Evolutionary conservation across 2,329 filamentous ascomycete species (phyloP).

Genomic region (Hymenoscyphus linearis): DNA sequence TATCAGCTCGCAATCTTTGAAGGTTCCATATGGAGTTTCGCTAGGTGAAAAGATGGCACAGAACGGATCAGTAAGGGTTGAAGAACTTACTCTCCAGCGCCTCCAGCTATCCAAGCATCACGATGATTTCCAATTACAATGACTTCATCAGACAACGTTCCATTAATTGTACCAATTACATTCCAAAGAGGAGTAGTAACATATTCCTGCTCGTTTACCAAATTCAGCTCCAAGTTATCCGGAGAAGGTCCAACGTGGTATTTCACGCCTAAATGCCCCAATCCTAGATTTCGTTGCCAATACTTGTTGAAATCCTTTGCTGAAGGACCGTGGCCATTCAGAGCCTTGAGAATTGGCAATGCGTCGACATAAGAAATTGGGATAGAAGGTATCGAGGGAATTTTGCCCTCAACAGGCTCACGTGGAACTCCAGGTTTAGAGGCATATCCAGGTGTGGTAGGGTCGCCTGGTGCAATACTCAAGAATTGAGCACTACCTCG

Average conservation of each 20-base stretch:
- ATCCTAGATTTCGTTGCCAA: conserved; percentile 56
- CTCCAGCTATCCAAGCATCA: conserved; percentile 85
- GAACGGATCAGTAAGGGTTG: neutral
- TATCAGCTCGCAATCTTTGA: neutral
- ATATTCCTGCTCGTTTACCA: conserved; percentile 76
- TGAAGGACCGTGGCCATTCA: conserved; percentile 83
- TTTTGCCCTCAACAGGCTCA: conserved; percentile 61
- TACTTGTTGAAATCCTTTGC: conserved; percentile 67
- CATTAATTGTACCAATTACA: conserved; percentile 88
- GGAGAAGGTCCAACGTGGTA: conserved; percentile 68
- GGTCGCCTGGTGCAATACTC: conserved; percentile 65
- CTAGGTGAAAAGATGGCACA: neutral
- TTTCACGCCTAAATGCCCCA: conserved; percentile 60
- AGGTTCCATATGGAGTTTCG: neutral
- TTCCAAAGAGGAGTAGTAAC: conserved; percentile 82
- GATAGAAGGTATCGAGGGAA: conserved; percentile 81
- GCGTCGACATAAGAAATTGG: conserved; percentile 87
- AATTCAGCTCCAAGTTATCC: conserved; percentile 62
- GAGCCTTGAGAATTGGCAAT: conserved; percentile 77
- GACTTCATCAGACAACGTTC: conserved; percentile 80
- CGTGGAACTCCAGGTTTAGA: conserved; percentile 85
- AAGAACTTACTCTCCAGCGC: conserved; percentile 55
- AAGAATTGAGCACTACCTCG: conserved; percentile 81
- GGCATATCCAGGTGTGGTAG: conserved; percentile 89
- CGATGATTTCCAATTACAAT: conserved; percentile 88